Conservation (phyloP, 2,329 filamentous ascomycete species). For the Talaromyces sp. region DNA sequence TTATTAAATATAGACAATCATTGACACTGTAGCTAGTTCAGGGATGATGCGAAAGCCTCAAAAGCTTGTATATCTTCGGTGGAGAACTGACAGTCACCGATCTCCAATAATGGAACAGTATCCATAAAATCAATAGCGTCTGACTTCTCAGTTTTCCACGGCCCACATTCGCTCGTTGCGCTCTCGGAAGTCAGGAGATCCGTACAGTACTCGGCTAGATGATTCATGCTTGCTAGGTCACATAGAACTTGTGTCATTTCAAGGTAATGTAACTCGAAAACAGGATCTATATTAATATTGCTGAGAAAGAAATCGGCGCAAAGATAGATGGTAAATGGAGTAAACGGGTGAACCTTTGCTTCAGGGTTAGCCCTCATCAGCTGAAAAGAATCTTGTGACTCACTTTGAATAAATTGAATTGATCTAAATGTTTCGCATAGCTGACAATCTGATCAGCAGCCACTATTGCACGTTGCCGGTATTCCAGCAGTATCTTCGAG, state of each 20-base stretch:
- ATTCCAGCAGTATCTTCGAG: not conserved
- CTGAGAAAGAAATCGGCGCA: not conserved
- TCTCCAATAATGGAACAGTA: not conserved
- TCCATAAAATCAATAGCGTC: not conserved
- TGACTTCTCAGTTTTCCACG: not conserved
- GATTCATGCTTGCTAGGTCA: not conserved
- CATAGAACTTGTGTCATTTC: not conserved
- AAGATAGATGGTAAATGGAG: not conserved
- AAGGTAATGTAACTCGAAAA: not conserved
- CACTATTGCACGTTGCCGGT: slow-evolving; percentile 16
- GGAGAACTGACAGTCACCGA: not conserved
- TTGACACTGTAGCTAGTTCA: not conserved
- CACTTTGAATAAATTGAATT: not conserved
- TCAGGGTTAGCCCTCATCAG: not conserved
- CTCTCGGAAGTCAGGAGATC: not conserved
- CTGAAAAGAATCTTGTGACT: not conserved
- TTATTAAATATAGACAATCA: too few species aligned
- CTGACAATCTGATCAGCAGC: not conserved
- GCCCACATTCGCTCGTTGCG: not conserved
- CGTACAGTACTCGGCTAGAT: not conserved
- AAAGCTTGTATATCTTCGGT: not conserved
- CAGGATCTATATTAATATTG: not conserved
- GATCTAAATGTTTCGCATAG: not conserved
- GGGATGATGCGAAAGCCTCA: not conserved
- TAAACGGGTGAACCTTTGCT: not conserved